Evolutionary conservation across 345 rosid genomes (phyloP).

Genomic region (Xanthoceras sorbifolium): DNA sequence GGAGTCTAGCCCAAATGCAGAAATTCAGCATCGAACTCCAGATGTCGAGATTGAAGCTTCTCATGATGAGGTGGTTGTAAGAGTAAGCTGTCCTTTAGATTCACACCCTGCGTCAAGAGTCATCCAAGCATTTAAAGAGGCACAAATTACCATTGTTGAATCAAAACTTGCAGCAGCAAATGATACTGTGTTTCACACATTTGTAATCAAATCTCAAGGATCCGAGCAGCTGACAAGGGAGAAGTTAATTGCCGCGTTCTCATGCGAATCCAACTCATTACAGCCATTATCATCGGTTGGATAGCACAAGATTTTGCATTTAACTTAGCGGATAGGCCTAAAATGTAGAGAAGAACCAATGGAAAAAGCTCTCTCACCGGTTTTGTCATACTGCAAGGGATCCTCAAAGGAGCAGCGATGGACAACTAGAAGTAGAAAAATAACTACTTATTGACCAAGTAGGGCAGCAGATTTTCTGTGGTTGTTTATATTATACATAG

Average conservation of each 20-base stretch:
- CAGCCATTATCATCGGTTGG: conserved; percentile 61
- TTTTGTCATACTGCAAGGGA: conserved; percentile 34
- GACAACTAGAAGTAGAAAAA: conserved; percentile 48
- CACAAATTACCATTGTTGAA: conserved; percentile 59
- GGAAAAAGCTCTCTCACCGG: conserved; percentile 44
- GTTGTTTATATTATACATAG: conserved; percentile 58
- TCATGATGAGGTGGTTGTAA: conserved; percentile 65
- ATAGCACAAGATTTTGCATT: conserved; percentile 32
- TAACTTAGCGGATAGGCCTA: conserved; percentile 41
- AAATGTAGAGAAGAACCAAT: conserved; percentile 40
- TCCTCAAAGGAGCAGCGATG: conserved; percentile 28
- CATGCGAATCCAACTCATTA: conserved; percentile 44
- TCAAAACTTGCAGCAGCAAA: conserved; percentile 67
- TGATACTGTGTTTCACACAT: conserved; percentile 67
- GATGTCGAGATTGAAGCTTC: conserved; percentile 65
- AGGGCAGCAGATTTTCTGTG: conserved; percentile 48
- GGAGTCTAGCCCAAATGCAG: conserved; percentile 30
- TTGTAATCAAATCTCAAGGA: conserved; percentile 71
- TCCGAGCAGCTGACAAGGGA: conserved; percentile 83
- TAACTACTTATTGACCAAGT: conserved; percentile 48
- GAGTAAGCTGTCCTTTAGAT: conserved; percentile 72
- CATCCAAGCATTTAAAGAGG: conserved; percentile 71
- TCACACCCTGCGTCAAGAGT: conserved; percentile 81
- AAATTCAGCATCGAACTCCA: conserved; percentile 31
- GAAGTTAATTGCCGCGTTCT: conserved; percentile 67